Percentiles rank a stretch among this genome's conserved stretches.
Conservation (phyloP, 495 filamentous ascomycete genomes). For the Durotheca rogersii region DNA sequence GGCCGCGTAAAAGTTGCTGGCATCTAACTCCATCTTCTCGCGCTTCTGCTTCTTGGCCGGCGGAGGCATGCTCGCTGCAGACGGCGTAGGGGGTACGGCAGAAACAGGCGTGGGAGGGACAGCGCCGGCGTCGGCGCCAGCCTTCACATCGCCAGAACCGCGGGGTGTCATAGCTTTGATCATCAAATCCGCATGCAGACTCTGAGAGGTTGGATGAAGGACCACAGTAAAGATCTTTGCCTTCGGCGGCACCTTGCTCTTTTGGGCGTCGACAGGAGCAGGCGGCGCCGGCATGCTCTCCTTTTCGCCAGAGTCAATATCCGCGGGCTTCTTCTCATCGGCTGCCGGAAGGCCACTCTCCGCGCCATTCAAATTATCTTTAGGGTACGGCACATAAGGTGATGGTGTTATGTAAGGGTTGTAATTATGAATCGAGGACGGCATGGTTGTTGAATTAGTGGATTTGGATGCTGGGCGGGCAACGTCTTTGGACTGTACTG, state of each 20-base stretch:
- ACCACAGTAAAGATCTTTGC: conserved; percentile 74
- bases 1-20: conserved; percentile 66
- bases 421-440: conserved; percentile 88
- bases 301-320: conserved; percentile 36
- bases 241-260: conserved; percentile 53
- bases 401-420: conserved; percentile 86
- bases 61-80: conserved; percentile 51
- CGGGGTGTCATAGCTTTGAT: conserved; percentile 72
- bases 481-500: conserved; percentile 57
- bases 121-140: conserved; percentile 52
- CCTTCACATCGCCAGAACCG: conserved; percentile 45
- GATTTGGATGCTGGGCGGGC: conserved; percentile 57
- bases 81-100: conserved; percentile 62
- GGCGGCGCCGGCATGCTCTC: conserved; percentile 56
- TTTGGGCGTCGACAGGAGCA: conserved; percentile 47
- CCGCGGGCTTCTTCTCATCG: conserved; percentile 34
- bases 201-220: conserved; percentile 79
- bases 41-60: conserved; percentile 68
- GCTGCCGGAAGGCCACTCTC: conserved; percentile 38
- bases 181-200: conserved; percentile 68
- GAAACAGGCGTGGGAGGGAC: conserved; percentile 66
- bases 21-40: conserved; percentile 71
- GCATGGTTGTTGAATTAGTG: conserved; percentile 58
- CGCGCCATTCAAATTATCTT: conserved; percentile 47
- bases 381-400: conserved; percentile 76